Conservation (phyloP, 768 basidiomycete species). For the Lentinus brumalis region DNA sequence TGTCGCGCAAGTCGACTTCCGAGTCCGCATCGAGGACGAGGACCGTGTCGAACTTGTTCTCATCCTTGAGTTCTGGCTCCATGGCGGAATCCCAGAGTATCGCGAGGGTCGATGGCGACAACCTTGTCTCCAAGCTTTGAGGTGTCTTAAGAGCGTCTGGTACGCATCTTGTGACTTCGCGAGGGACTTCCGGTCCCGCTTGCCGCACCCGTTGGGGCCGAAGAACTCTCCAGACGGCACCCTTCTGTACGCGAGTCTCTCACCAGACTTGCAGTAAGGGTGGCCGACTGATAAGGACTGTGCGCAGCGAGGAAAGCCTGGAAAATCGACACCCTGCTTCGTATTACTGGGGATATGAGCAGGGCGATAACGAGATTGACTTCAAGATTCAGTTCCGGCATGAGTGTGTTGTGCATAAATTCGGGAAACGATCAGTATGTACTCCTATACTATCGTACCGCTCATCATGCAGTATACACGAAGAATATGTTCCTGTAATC, state of each 20-base stretch:
- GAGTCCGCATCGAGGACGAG: slow-evolving; percentile 8
- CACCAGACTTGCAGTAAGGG: background rate
- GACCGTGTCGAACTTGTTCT: slow-evolving; percentile 11
- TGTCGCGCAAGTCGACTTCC: slow-evolving; percentile 31
- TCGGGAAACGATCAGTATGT: background rate
- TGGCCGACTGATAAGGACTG: background rate
- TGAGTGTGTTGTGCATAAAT: background rate
- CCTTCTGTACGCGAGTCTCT: background rate
- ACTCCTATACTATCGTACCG: background rate
- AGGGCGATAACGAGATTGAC: background rate
- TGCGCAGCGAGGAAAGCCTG: background rate
- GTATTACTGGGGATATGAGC: background rate
- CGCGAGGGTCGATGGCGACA: too few species aligned
- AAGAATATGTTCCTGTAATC: slow-evolving; percentile 57
- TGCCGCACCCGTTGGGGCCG: too few species aligned
- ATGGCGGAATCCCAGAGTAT: background rate
- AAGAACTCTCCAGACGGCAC: too few species aligned
- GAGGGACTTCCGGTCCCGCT: too few species aligned
- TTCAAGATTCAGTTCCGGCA: background rate
- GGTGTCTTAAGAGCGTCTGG: background rate
- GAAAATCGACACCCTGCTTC: background rate
- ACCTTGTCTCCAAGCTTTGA: background rate
- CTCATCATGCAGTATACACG: slow-evolving; percentile 50
- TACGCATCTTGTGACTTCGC: slow-evolving; percentile 8
- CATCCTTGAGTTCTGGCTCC: slow-evolving; percentile 7